A percentile compares a stretch with the other conserved stretches of the same genome.
Conservation (phyloP, 805 yeast species). For the Barnettozyma sucrosica region DNA sequence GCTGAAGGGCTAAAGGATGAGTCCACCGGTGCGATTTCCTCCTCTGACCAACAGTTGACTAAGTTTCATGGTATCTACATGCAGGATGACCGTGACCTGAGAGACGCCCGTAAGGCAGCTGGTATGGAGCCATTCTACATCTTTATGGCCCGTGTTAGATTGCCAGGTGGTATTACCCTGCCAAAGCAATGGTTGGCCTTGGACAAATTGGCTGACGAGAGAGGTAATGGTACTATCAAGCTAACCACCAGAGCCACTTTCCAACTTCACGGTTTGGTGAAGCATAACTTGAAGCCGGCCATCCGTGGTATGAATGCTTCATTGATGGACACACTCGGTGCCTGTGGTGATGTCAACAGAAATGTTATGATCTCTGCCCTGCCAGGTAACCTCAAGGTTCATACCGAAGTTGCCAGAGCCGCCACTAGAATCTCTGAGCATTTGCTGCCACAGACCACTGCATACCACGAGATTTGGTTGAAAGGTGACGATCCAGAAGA, state of each 20-base stretch:
- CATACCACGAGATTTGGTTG: slow-evolving; percentile 96
- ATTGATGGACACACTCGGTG: slow-evolving; percentile 91
- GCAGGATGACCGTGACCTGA: slow-evolving; percentile 96
- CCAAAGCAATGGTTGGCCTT: slow-evolving; percentile 86
- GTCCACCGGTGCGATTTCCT: slow-evolving; percentile 85
- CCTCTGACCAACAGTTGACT: slow-evolving; percentile 88
- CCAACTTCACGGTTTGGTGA: slow-evolving; percentile 92
- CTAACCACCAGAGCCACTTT: slow-evolving; percentile 95
- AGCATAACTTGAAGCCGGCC: slow-evolving; percentile 81
- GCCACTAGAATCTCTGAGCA: slow-evolving; percentile 71
- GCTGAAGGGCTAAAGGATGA: slow-evolving; percentile 77
- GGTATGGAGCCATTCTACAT: slow-evolving; percentile 94
- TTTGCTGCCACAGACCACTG: slow-evolving; percentile 85
- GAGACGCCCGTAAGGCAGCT: slow-evolving; percentile 87
- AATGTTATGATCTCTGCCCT: slow-evolving; percentile 91
- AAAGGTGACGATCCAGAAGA: slow-evolving; percentile 77
- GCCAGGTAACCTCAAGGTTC: slow-evolving; percentile 79
- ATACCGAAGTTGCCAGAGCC: slow-evolving; percentile 59
- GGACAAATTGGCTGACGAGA: slow-evolving; percentile 71
- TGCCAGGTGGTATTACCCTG: slow-evolving; percentile 88
- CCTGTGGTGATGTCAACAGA: slow-evolving; percentile 98
- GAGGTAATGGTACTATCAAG: slow-evolving; percentile 92
- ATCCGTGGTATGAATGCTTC: slow-evolving; percentile 90
- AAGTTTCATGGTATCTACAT: slow-evolving; percentile 97
- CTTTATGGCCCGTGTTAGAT: slow-evolving; percentile 94